A percentile compares a stretch with the other conserved stretches of the same genome.
Evolutionary conservation across 805 yeast species (phyloP).

Genomic region (Candida gorgasii): DNA sequence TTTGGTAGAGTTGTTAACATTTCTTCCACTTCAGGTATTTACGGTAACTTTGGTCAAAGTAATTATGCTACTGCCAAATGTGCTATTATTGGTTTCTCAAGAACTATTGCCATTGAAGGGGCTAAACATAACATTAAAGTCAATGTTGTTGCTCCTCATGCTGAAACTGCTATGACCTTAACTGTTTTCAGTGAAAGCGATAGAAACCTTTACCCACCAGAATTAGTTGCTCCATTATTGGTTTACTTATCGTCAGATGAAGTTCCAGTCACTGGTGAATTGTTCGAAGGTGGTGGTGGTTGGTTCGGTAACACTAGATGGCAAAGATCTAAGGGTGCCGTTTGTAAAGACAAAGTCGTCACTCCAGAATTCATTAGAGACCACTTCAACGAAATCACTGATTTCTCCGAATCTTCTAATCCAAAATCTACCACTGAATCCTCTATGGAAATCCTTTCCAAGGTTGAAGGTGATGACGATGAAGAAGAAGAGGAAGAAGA

Average conservation of each 20-base stretch:
- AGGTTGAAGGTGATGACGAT: conserved; percentile 55
- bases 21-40: conserved; percentile 93
- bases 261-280: conserved; percentile 70
- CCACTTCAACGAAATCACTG: conserved; percentile 63
- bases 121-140: conserved; percentile 71
- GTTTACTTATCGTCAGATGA: conserved; percentile 77
- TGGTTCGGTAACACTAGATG: conserved; percentile 95
- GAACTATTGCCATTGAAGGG: conserved; percentile 90
- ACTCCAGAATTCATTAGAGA: conserved; percentile 72
- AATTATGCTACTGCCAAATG: conserved; percentile 94
- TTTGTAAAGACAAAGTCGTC: conserved; percentile 52
- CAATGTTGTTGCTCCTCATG: conserved; percentile 93
- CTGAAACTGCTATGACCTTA: conserved; percentile 96
- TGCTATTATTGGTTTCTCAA: conserved; percentile 81
- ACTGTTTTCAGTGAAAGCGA: conserved; percentile 81
- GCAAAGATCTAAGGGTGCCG: conserved; percentile 89
- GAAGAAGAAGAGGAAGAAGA: conserved; percentile 47
- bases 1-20: conserved; percentile 85
- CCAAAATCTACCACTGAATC: conserved; percentile 72
- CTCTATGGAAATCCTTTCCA: conserved; percentile 71
- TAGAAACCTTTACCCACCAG: conserved; percentile 80
- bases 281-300: conserved; percentile 94
- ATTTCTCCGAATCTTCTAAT: conserved; percentile 61
- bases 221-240: conserved; percentile 87
- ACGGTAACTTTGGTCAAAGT: conserved; percentile 97